Evolutionary conservation across 2,329 filamentous ascomycete species (phyloP).

Genomic region (Ceratocystis ficicola): DNA sequence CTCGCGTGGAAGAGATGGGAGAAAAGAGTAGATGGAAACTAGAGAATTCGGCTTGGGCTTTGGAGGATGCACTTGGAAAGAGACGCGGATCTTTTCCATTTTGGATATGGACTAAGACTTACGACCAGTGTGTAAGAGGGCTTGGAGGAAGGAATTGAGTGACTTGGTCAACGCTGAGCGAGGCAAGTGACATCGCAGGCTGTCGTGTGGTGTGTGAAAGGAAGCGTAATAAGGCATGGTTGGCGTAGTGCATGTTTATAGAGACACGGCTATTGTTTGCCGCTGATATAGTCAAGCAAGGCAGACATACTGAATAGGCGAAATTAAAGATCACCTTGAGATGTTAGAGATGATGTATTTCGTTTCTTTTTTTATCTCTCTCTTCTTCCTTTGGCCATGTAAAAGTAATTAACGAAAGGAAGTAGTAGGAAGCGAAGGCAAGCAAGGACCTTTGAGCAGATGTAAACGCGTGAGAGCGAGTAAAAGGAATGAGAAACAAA

Average conservation of each 20-base stretch:
- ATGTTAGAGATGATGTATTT: background rate
- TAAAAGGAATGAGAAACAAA: background rate
- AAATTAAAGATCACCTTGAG: background rate
- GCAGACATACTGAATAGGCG: background rate
- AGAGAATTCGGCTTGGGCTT: background rate
- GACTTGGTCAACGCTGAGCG: background rate
- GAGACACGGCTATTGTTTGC: background rate
- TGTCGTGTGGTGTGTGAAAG: background rate
- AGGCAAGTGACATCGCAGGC: background rate
- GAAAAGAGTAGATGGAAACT: background rate
- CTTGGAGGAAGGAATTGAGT: too few relatives aligned
- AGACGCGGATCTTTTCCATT: background rate
- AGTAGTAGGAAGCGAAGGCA: background rate
- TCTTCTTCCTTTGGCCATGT: background rate
- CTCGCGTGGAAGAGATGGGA: slow-evolving; percentile 13
- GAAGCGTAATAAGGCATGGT: background rate
- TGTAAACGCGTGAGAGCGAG: background rate
- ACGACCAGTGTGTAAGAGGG: background rate
- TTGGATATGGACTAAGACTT: background rate
- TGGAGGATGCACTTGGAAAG: background rate
- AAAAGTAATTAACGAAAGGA: background rate
- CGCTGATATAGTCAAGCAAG: slow-evolving; percentile 2
- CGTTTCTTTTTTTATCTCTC: background rate
- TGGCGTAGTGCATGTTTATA: background rate
- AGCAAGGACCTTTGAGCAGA: slow-evolving; percentile 2